Percentiles rank a stretch among this genome's conserved stretches.
These are phyloP conservation scores for Myxozyma vanderwaltii DNA, from an alignment of 805 yeast genomes.

Conservation along the genomic window DNA sequence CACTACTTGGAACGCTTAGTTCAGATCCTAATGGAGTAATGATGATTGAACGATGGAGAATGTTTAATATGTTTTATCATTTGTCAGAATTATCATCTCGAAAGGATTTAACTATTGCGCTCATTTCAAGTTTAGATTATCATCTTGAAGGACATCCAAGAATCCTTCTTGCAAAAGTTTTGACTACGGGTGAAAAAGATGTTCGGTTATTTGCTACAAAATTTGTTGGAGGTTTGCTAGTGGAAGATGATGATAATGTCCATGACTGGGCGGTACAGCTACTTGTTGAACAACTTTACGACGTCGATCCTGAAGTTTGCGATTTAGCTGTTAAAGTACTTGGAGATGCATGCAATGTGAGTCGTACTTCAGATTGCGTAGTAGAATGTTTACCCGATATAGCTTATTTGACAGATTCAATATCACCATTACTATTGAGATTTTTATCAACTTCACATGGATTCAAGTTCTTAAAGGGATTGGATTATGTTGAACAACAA, in stretches of 20 bases:
- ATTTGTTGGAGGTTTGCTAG: slow-evolving; percentile 45
- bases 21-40: slow-evolving; percentile 61
- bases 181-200: slow-evolving; percentile 55
- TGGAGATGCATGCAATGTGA: slow-evolving; percentile 53
- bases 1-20: slow-evolving; percentile 73
- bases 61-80: slow-evolving; percentile 78
- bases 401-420: slow-evolving; percentile 53
- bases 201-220: slow-evolving; percentile 62
- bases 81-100: slow-evolving; percentile 58
- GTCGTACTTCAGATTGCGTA: slow-evolving; percentile 53
- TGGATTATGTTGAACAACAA: slow-evolving; percentile 64
- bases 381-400: slow-evolving; percentile 60
- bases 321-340: slow-evolving; percentile 58
- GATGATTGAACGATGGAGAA: slow-evolving; percentile 77
- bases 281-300: slow-evolving; percentile 70
- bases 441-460: slow-evolving; percentile 71
- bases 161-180: slow-evolving; percentile 63
- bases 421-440: slow-evolving; percentile 61
- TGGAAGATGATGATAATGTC: slow-evolving; percentile 17
- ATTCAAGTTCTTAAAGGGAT: slow-evolving; percentile 60
- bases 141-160: slow-evolving; percentile 65
- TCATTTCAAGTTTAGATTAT: slow-evolving; percentile 66
- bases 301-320: slow-evolving; percentile 58
- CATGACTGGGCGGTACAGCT: slow-evolving; percentile 53
- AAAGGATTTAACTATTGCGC: slow-evolving; percentile 57